These are phyloP conservation scores for Iberis pinnata DNA, from an alignment of 345 rosid species.

Conservation along the genomic window DNA sequence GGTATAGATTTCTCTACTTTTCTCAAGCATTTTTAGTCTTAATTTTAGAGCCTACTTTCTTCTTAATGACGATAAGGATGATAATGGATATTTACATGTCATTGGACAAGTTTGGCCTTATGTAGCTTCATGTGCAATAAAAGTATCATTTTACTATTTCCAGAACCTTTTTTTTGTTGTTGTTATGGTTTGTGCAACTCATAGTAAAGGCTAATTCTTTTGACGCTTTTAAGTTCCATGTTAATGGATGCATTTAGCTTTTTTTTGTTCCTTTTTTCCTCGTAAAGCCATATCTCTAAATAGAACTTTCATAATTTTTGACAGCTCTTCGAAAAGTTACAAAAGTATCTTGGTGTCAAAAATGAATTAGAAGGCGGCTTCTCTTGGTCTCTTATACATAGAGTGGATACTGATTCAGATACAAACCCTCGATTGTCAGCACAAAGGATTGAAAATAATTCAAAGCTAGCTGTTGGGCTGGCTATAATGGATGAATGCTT, in stretches of 20 bases:
- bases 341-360: slow-evolving; percentile 57
- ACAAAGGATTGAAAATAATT: slow-evolving; percentile 27
- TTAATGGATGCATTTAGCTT: slow-evolving; percentile 4
- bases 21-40: slow-evolving; percentile 3
- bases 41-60: background rate
- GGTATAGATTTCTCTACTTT: slow-evolving; percentile 38
- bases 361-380: slow-evolving; percentile 29
- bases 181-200: background rate
- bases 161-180: background rate
- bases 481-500: slow-evolving; percentile 35
- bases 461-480: slow-evolving; percentile 33
- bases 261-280: background rate
- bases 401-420: slow-evolving; percentile 23
- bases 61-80: slow-evolving; percentile 6
- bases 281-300: background rate
- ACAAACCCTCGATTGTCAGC: slow-evolving; percentile 5
- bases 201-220: background rate
- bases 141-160: background rate
- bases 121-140: slow-evolving; percentile 1
- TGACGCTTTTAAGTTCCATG: background rate
- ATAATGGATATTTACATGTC: background rate
- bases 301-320: slow-evolving; percentile 16
- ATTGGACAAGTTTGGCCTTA: background rate
- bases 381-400: slow-evolving; percentile 34
- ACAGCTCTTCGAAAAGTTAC: slow-evolving; percentile 66